Base-by-base conservation (phyloP, 768 basidiomycete species). In the Austroboletus festivus region DNA sequence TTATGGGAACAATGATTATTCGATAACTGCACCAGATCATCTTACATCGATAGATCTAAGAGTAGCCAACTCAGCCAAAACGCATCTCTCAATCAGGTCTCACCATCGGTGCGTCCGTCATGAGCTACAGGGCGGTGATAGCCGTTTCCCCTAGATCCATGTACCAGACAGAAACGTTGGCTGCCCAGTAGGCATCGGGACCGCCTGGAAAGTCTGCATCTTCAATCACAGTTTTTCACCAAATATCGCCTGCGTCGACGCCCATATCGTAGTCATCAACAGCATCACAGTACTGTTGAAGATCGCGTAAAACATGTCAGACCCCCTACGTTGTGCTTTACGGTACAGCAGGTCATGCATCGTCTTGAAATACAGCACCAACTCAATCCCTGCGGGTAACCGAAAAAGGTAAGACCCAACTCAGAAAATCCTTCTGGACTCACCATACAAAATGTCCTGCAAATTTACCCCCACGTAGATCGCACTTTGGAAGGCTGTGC, bases 101-200 rank as follows among this genome's bases (percentile, higher is more conserved):
- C 44, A 76, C 75, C 53, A 76, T 60, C 38, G 74, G 45, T 1
- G 55, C 73, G 37, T 73, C 70, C 9, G 65, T 65, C 54, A 73
- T 51, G 12, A 72, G 58, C 12, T 72, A 69, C 18, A 70, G 47
- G 15, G 64, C n/a, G 19, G 60, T 51, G 13, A 65, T 52, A 9
- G 65, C 63, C 6, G 57, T 52, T 19, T 63, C 57, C 6, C 69
- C 67, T 21, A 68, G 41, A 3, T 65, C 68, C 54, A 58, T 53
- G 37, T 67, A 67, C 60, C 69, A 68, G 0, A 54, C 52, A 1
- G 61, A 55, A 12, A 51, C 38, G 42, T 69, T 47, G 21, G 52
- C 35, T 12, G 43, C 53, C 38, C 69, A 60, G 47, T 73, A 74
- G 15, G 58, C 65, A 6, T 59, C 60, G 15, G 62, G 62, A 0